Conservation (phyloP, 805 yeast species). For the Soucietia sequanensis region DNA sequence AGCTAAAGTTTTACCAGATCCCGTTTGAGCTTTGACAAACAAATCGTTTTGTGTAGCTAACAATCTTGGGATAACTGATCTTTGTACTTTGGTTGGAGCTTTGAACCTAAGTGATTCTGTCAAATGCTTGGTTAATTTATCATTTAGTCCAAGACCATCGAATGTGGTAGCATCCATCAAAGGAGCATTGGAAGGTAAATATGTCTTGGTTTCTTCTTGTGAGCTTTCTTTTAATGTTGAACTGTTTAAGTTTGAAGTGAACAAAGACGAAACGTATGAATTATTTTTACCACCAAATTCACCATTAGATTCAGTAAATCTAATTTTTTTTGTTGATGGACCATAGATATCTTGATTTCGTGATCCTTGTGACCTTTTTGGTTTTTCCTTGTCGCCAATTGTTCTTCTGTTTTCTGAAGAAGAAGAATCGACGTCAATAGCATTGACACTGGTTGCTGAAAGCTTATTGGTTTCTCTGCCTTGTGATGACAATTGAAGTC, state of each 20-base stretch:
- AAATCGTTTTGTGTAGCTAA: constrained; percentile 50
- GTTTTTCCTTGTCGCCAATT: constrained; percentile 10
- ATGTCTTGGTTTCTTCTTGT: constrained; percentile 31
- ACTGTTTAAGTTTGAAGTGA: constrained; percentile 41
- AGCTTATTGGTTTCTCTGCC: constrained; percentile 36
- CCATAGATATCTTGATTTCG: constrained; percentile 4
- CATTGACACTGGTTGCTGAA: constrained; percentile 32
- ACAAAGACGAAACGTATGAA: constrained; percentile 82
- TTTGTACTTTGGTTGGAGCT: constrained; percentile 85
- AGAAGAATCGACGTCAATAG: constrained; percentile 16
- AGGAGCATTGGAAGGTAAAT: constrained; percentile 83
- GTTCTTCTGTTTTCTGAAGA: constrained; percentile 11
- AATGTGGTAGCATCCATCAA: constrained; percentile 67
- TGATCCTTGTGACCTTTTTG: constrained; percentile 4
- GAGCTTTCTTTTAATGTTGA: constrained; percentile 60
- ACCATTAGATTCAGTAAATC: constrained; percentile 49
- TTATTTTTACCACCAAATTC: constrained; percentile 54
- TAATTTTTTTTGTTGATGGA: constrained; percentile 32
- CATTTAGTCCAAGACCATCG: constrained; percentile 66
- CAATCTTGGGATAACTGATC: constrained; percentile 66
- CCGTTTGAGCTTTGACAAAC: constrained; percentile 95
- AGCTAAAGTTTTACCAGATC: constrained; percentile 95
- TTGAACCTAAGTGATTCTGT: constrained; percentile 52
- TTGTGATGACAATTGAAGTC: constrained; percentile 49
- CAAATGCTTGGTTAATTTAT: constrained; percentile 52